phyloP scores from a whole-genome alignment of 257 asterid genomes.

The Linderniella brevidens region DNA sequence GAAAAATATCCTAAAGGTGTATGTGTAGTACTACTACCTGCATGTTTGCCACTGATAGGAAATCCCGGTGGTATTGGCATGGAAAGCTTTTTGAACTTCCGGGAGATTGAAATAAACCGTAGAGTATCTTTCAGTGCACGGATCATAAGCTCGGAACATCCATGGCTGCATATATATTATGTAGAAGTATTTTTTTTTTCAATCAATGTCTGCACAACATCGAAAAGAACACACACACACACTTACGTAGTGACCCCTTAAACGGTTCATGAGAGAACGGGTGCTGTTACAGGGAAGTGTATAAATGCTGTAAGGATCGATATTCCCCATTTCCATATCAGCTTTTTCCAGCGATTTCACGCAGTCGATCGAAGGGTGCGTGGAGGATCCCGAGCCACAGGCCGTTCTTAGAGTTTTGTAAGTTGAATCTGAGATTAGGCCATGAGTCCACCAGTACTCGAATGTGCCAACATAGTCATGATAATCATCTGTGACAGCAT shows the following conservation, averaged over 20 bases:
- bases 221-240: background rate
- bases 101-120: conserved; percentile 61
- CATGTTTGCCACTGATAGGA: conserved; percentile 81
- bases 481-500: conserved; percentile 90
- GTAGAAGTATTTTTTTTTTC: background rate
- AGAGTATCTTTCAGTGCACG: conserved; percentile 76
- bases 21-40: conserved; percentile 27
- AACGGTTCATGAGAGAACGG: conserved; percentile 34
- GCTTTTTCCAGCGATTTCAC: conserved; percentile 35
- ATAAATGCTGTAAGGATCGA: conserved; percentile 83
- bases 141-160: conserved; percentile 90
- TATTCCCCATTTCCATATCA: conserved; percentile 63
- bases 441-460: conserved; percentile 99
- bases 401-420: conserved; percentile 37
- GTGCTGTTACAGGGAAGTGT: conserved; percentile 55
- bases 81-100: conserved; percentile 80
- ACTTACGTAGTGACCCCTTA: conserved; percentile 83
- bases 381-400: conserved; percentile 61
- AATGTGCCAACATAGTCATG: conserved; percentile 80
- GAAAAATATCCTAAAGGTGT: background rate
- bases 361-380: conserved; percentile 72
- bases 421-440: conserved; percentile 85
- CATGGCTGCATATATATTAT: conserved; percentile 40
- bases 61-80: conserved; percentile 58
- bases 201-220: too few species aligned